Percentiles rank a stretch among this genome's conserved stretches.
These are phyloP conservation scores for Lyophyllum atratum DNA, from an alignment of 768 basidiomycete genomes.

Conservation along the genomic window DNA sequence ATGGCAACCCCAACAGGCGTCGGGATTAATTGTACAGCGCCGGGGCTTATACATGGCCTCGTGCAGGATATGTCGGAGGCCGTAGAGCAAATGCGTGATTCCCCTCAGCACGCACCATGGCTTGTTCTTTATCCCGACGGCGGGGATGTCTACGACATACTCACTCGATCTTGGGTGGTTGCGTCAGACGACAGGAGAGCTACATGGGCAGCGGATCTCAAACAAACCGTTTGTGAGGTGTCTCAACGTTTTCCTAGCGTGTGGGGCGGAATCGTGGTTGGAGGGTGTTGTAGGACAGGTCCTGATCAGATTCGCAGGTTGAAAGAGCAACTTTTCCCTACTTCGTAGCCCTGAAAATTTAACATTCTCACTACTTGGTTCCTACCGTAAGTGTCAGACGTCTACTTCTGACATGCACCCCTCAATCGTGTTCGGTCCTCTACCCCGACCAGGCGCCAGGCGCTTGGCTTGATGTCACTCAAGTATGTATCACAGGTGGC, in stretches of 20 bases:
- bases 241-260: slow-evolving; percentile 23
- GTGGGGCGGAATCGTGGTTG: slow-evolving; percentile 57
- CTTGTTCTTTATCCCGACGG: slow-evolving; percentile 77
- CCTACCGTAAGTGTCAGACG: neutral
- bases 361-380: neutral
- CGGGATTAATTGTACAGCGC: slow-evolving; percentile 75
- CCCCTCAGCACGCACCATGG: slow-evolving; percentile 38
- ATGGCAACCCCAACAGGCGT: slow-evolving; percentile 50
- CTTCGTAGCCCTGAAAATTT: neutral
- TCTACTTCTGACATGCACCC: neutral
- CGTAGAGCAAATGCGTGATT: slow-evolving; percentile 10
- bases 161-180: slow-evolving; percentile 44
- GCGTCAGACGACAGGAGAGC: slow-evolving; percentile 17
- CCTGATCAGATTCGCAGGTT: slow-evolving; percentile 47
- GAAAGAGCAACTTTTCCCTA: neutral
- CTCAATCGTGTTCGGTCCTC: too few relatives aligned
- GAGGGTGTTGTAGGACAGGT: slow-evolving; percentile 70
- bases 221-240: slow-evolving; percentile 22
- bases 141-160: slow-evolving; percentile 54
- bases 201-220: slow-evolving; percentile 39
- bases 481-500: too few relatives aligned
- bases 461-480: too few relatives aligned
- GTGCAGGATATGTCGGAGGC: slow-evolving; percentile 36
- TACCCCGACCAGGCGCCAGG: too few relatives aligned
- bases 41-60: slow-evolving; percentile 43